A percentile compares a stretch with the other conserved stretches of the same genome.
These are phyloP conservation scores for Medakamo hakoo DNA, from an alignment of 139 green algal species.

Conservation along the genomic window DNA sequence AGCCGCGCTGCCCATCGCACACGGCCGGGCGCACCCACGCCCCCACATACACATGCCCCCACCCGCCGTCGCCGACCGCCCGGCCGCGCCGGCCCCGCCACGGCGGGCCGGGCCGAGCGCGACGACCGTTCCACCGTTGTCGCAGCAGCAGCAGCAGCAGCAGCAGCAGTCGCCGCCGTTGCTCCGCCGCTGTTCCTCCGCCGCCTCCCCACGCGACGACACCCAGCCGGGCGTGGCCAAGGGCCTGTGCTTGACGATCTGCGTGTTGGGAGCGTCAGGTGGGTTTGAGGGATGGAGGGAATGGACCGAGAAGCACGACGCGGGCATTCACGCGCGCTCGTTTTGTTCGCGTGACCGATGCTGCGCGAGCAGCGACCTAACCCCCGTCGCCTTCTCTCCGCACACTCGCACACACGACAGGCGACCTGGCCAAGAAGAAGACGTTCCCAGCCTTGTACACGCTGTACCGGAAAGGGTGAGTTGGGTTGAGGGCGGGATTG, in stretches of 20 bases:
- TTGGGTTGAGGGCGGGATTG: too few relatives aligned
- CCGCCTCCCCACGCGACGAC: neutral
- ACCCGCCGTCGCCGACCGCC: too few relatives aligned
- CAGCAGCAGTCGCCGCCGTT: too few relatives aligned
- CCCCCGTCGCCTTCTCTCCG: slow-evolving; percentile 1
- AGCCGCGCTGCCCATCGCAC: too few relatives aligned
- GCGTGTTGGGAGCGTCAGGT: slow-evolving; percentile 15
- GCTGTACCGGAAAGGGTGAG: slow-evolving; percentile 47
- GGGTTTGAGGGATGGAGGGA: neutral
- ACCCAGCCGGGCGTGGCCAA: neutral
- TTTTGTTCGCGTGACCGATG: neutral
- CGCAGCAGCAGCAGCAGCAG: too few relatives aligned
- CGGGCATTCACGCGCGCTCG: too few relatives aligned
- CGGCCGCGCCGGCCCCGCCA: too few relatives aligned
- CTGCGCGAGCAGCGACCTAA: neutral
- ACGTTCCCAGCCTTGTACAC: slow-evolving; percentile 71
- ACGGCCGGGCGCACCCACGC: too few relatives aligned
- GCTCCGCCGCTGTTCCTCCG: neutral
- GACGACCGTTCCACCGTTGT: too few relatives aligned
- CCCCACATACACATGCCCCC: too few relatives aligned
- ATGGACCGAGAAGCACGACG: neutral
- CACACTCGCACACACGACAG: too few relatives aligned
- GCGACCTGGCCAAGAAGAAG: slow-evolving; percentile 82
- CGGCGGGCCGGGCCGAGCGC: too few relatives aligned
- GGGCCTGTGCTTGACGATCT: slow-evolving; percentile 7